Evolutionary conservation across 202 grass and related monocot genomes (phyloP).

Genomic region (Bolboschoenoplectus hybrid): DNA sequence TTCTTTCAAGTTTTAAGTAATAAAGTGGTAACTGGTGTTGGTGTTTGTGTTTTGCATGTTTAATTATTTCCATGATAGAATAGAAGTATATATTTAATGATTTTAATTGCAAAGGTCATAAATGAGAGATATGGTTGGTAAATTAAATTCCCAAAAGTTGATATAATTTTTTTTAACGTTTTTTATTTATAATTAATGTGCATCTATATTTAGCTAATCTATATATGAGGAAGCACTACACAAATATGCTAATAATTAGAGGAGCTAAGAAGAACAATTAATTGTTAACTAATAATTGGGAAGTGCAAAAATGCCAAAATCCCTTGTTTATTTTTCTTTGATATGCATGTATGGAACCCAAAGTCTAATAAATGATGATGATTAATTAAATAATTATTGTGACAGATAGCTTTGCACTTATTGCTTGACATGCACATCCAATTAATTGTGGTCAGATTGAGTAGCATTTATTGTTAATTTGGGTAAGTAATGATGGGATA

Average conservation of each 20-base stretch:
- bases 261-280: background rate
- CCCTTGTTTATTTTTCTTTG: background rate
- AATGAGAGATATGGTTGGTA: background rate
- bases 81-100: background rate
- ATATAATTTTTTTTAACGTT: no score
- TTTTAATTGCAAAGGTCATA: background rate
- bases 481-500: background rate
- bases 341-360: background rate
- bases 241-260: no score
- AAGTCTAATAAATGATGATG: background rate
- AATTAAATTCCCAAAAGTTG: background rate
- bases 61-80: background rate
- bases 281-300: background rate
- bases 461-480: background rate
- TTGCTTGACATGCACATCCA: background rate
- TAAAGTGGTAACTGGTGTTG: background rate
- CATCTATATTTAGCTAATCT: no score
- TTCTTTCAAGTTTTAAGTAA: background rate
- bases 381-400: background rate
- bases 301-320: background rate
- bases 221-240: no score
- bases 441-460: background rate
- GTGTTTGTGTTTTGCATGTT: background rate
- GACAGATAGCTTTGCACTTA: conserved; percentile 24
- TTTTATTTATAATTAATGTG: no score